Conservation (phyloP, 345 rosid species). For the Brassica nigra region DNA sequence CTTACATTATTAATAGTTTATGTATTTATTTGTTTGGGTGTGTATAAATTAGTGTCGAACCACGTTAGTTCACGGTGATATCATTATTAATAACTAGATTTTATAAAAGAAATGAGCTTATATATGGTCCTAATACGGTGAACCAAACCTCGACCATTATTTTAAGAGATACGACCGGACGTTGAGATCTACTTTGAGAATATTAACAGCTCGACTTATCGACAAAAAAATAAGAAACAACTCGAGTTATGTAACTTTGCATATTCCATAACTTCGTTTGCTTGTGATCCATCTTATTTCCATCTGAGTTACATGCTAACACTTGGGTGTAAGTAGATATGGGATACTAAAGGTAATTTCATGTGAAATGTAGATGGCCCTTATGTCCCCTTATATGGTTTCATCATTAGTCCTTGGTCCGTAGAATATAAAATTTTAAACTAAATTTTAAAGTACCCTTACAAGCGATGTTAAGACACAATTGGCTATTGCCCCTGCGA, state of each 20-base stretch:
- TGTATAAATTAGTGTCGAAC: constrained; percentile 32
- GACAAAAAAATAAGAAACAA: constrained; percentile 20
- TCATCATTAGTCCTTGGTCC: constrained; percentile 11
- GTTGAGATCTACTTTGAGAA: constrained; percentile 9
- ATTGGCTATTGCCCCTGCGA: constrained; percentile 21
- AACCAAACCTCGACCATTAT: constrained; percentile 31
- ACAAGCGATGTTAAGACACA: constrained; percentile 27
- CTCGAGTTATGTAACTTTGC: neutral
- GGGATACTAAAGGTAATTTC: neutral
- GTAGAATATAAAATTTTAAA: neutral
- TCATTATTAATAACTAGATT: neutral
- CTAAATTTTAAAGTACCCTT: constrained; percentile 17
- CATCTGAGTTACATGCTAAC: neutral
- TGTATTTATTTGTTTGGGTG: constrained; percentile 29
- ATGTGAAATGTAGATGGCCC: constrained; percentile 7
- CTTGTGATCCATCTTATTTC: neutral
- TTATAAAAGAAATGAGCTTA: constrained; percentile 5
- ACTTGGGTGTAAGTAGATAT: neutral
- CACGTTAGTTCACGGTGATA: constrained; percentile 39
- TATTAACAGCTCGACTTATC: constrained; percentile 7
- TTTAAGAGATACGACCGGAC: neutral
- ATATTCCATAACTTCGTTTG: neutral
- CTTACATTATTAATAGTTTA: constrained; percentile 14
- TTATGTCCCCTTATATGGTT: neutral
- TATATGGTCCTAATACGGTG: constrained; percentile 35